These are phyloP conservation scores for Scedosporium minutisporum DNA, from an alignment of 2,329 filamentous ascomycete species.

Conservation along the genomic window DNA sequence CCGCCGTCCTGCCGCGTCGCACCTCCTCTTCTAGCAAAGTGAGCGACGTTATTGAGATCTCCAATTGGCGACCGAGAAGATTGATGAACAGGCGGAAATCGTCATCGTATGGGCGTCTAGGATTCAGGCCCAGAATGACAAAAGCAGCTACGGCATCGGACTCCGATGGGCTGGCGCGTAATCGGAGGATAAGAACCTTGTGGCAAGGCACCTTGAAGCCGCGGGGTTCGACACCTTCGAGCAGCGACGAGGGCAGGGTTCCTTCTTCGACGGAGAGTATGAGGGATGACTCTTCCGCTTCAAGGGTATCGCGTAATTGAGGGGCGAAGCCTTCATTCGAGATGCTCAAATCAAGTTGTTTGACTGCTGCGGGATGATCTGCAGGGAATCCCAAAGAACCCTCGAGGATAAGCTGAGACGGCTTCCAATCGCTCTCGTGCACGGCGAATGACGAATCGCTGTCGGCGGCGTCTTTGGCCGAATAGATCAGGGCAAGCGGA, in stretches of 20 bases:
- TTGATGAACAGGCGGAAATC: constrained; percentile 36
- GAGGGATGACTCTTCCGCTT: constrained; percentile 49
- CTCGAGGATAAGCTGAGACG: constrained; percentile 59
- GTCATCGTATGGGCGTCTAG: constrained; percentile 66
- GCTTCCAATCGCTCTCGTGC: constrained; percentile 52
- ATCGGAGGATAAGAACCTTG: constrained; percentile 66
- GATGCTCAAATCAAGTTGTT: constrained; percentile 56
- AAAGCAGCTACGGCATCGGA: constrained; percentile 68
- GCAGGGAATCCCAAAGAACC: constrained; percentile 59
- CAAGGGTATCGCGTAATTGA: constrained; percentile 66
- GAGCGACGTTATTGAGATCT: constrained; percentile 68
- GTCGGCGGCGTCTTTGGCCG: constrained; percentile 44
- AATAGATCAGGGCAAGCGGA: constrained; percentile 70
- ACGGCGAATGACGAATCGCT: constrained; percentile 64
- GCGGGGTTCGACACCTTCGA: constrained; percentile 59
- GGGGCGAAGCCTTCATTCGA: constrained; percentile 66
- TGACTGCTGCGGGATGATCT: constrained; percentile 51
- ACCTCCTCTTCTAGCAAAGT: constrained; percentile 75
- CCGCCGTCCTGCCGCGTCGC: constrained; percentile 53
- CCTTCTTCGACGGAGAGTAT: constrained; percentile 58
- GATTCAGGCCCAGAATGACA: constrained; percentile 66
- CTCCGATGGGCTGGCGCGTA: constrained; percentile 58
- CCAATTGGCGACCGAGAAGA: constrained; percentile 2
- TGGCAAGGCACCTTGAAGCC: constrained; percentile 43
- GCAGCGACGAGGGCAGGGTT: constrained; percentile 53